phyloP scores from a whole-genome alignment of 345 rosid species.

The Balakata baccata region DNA sequence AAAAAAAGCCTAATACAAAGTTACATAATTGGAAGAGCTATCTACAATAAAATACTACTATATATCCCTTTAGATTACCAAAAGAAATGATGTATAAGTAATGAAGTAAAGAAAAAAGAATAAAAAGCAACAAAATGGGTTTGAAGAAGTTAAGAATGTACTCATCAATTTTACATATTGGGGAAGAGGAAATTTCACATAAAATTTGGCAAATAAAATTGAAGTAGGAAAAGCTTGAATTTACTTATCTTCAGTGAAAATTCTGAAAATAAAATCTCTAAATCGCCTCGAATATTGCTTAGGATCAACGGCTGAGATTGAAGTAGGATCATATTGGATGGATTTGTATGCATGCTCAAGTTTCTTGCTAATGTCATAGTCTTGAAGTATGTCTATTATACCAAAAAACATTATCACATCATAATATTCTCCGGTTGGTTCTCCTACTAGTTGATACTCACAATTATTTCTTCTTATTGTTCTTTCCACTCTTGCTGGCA shows the following conservation, averaged over 20 bases:
- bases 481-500: slow-evolving; percentile 80
- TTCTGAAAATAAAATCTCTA: slow-evolving; percentile 68
- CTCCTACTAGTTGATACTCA: slow-evolving; percentile 68
- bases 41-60: too few species aligned
- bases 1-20: too few species aligned
- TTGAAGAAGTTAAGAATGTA: too few species aligned
- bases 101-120: too few species aligned
- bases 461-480: slow-evolving; percentile 49
- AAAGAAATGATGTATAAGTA: too few species aligned
- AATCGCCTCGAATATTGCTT: slow-evolving; percentile 76
- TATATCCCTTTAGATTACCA: too few species aligned
- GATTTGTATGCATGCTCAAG: slow-evolving; percentile 89
- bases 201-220: too few species aligned
- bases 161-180: too few species aligned
- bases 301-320: slow-evolving; percentile 87
- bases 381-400: slow-evolving; percentile 85
- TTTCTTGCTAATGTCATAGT: slow-evolving; percentile 90
- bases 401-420: slow-evolving; percentile 83
- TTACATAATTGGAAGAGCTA: too few species aligned
- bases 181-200: too few species aligned
- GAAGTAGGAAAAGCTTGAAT: too few species aligned
- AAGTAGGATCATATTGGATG: slow-evolving; percentile 73
- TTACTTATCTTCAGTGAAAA: slow-evolving; percentile 60
- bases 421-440: slow-evolving; percentile 69
- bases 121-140: too few species aligned